Percentiles rank a stretch among this genome's conserved stretches.
Conservation (phyloP, 2,329 filamentous ascomycete genomes). For the Colletotrichum cuscutae region DNA sequence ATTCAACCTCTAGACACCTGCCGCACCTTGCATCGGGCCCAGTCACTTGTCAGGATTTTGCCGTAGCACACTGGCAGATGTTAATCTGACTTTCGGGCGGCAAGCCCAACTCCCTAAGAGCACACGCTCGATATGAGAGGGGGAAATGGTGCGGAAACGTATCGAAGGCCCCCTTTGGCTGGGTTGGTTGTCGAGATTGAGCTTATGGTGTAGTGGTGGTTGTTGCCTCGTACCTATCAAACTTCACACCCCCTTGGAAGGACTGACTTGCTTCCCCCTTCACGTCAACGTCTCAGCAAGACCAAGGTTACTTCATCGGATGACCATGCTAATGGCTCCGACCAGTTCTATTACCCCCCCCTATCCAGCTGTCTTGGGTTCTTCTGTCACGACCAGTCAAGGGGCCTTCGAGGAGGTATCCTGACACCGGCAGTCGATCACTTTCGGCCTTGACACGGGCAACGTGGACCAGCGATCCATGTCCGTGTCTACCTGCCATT, state of each 20-base stretch:
- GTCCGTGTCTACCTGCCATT: conserved; percentile 17
- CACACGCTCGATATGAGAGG: neutral
- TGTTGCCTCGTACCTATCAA: neutral
- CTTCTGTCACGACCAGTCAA: conserved; percentile 7
- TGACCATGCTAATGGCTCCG: conserved; percentile 2
- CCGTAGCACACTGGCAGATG: conserved; percentile 9
- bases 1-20: neutral
- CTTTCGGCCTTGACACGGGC: conserved; percentile 20
- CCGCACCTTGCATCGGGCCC: conserved; percentile 15
- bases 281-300: conserved; percentile 32
- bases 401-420: conserved; percentile 2
- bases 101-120: conserved; percentile 4
- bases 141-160: neutral
- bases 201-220: neutral
- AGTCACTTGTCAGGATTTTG: neutral
- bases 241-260: neutral
- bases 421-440: conserved; percentile 31
- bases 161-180: neutral
- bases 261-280: conserved; percentile 16
- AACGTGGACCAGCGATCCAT: conserved; percentile 16
- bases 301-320: conserved; percentile 27
- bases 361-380: neutral
- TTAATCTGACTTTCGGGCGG: conserved; percentile 17
- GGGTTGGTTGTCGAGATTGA: neutral
- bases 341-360: neutral